phyloP scores from a whole-genome alignment of 345 rosid genomes.

The Nasturtium officinale region DNA sequence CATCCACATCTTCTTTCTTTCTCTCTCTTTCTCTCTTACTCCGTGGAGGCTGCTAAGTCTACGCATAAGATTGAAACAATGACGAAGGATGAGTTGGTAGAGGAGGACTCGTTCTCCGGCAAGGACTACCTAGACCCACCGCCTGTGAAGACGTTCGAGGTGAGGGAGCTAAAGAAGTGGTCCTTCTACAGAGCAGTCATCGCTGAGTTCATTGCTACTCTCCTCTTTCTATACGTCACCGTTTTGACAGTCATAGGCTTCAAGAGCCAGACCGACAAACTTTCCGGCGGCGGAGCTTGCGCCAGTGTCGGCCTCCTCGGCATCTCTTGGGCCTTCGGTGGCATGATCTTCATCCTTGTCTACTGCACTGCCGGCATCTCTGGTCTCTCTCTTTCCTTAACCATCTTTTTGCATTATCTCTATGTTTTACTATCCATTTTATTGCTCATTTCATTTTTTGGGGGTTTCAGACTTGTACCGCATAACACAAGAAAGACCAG shows the following conservation, averaged over 20 bases:
- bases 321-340: slow-evolving; percentile 89
- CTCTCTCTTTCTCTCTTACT: slow-evolving; percentile 8
- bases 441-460: too few relatives aligned
- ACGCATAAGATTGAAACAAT: slow-evolving; percentile 17
- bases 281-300: slow-evolving; percentile 45
- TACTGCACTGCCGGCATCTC: slow-evolving; percentile 93
- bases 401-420: slow-evolving; percentile 10
- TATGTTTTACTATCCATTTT: neutral
- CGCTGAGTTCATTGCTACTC: slow-evolving; percentile 81
- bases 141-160: slow-evolving; percentile 64
- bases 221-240: slow-evolving; percentile 74
- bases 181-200: slow-evolving; percentile 85
- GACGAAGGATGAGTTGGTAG: slow-evolving; percentile 46
- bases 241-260: slow-evolving; percentile 78
- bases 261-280: slow-evolving; percentile 53
- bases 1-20: slow-evolving; percentile 13
- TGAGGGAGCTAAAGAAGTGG: slow-evolving; percentile 64
- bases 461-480: neutral
- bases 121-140: slow-evolving; percentile 88
- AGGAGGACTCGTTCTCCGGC: slow-evolving; percentile 54
- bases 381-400: slow-evolving; percentile 43
- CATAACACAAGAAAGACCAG: neutral
- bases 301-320: slow-evolving; percentile 79
- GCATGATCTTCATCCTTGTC: slow-evolving; percentile 64
- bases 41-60: neutral